Conservation (phyloP, 177 flowering plant genomes). For the Vitis hybrid region DNA sequence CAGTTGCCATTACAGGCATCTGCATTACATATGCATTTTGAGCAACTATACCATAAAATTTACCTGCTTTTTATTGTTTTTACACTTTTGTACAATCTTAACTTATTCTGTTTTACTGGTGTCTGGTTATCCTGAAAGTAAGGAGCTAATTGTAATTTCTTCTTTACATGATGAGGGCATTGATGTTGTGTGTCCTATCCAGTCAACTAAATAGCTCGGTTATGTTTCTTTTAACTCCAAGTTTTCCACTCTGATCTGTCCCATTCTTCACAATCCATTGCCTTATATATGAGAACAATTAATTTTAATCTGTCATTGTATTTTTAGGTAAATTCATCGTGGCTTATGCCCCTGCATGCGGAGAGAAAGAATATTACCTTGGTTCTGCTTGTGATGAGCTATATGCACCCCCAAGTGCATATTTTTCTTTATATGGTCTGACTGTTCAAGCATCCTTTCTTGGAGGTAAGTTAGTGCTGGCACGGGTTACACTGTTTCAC, state of each 20-base stretch:
- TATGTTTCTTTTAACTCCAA: neutral
- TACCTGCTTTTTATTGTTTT: neutral
- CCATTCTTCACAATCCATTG: neutral
- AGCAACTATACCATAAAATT: neutral
- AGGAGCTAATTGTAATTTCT: neutral
- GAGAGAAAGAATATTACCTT: slow-evolving; percentile 89
- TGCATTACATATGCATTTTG: too few species aligned
- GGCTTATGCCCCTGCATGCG: slow-evolving; percentile 63
- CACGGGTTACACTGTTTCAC: too few species aligned
- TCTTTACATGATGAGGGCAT: neutral
- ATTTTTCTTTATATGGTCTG: slow-evolving; percentile 77
- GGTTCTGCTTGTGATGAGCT: slow-evolving; percentile 88
- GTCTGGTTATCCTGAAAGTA: neutral
- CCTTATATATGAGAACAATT: neutral
- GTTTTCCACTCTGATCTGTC: neutral
- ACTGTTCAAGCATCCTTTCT: slow-evolving; percentile 82
- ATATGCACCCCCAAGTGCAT: slow-evolving; percentile 91
- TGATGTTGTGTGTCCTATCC: neutral
- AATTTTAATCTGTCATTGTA: neutral
- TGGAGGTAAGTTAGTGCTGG: slow-evolving; percentile 52
- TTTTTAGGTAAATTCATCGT: slow-evolving; percentile 75
- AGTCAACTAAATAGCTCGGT: neutral
- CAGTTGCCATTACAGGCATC: too few species aligned
- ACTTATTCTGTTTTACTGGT: neutral
- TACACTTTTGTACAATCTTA: too few species aligned